Percentiles rank a stretch among this genome's conserved stretches.
These are phyloP conservation scores for Patellaria atrata DNA, from an alignment of 495 filamentous ascomycete genomes.

Conservation along the genomic window DNA sequence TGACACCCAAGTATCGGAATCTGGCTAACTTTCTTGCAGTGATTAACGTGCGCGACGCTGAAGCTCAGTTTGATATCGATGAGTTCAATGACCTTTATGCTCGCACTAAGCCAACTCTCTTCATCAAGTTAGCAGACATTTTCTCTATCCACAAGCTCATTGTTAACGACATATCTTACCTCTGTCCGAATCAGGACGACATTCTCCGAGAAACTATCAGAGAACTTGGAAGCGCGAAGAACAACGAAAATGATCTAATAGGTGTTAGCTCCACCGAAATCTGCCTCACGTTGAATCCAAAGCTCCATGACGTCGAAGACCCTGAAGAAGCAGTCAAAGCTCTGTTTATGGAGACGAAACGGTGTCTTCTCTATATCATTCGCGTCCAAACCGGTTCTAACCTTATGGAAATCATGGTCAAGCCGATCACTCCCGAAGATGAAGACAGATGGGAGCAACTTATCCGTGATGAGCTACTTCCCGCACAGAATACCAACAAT, in stretches of 20 bases:
- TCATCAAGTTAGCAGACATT: conserved; percentile 96
- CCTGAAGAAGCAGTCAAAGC: conserved; percentile 84
- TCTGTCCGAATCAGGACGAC: conserved; percentile 73
- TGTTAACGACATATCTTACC: conserved; percentile 54
- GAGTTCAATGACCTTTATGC: conserved; percentile 97
- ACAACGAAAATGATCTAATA: conserved; percentile 83
- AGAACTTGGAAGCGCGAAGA: conserved; percentile 89
- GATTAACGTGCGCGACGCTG: conserved; percentile 70
- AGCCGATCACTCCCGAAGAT: conserved; percentile 73
- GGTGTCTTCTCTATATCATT: conserved; percentile 95
- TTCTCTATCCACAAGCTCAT: conserved; percentile 90
- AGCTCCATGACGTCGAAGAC: conserved; percentile 81
- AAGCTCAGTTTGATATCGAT: conserved; percentile 91
- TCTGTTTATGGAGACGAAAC: conserved; percentile 94
- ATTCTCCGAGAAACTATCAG: conserved; percentile 80
- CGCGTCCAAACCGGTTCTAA: conserved; percentile 85
- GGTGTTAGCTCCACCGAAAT: conserved; percentile 82
- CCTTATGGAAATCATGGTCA: conserved; percentile 88
- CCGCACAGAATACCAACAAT: conserved; percentile 27
- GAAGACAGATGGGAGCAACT: conserved; percentile 75
- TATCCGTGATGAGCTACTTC: conserved; percentile 71
- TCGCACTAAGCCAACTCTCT: conserved; percentile 87
- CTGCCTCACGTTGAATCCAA: conserved; percentile 77
- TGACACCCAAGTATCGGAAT: background rate
- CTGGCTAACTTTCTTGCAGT: conserved; percentile 34